These are phyloP conservation scores for Tillandsia leiboldiana DNA, from an alignment of 176 grass and related monocot species.

Conservation along the genomic window DNA sequence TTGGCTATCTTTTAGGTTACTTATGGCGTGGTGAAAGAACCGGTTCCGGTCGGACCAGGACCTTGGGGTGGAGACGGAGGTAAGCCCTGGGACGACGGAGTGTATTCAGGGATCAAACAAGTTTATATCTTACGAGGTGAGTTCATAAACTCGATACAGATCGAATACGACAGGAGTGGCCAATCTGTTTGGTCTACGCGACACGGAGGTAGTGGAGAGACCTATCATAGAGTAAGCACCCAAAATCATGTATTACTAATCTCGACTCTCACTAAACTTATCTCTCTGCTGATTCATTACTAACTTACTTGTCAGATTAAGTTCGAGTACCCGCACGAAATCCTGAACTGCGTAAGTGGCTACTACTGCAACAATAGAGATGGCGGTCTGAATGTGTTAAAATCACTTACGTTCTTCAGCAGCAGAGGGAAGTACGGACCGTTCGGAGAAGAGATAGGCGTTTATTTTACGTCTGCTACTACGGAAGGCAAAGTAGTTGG, in stretches of 20 bases:
- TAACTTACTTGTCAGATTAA: conserved; percentile 46
- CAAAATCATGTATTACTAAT: neutral
- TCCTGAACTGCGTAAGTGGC: conserved; percentile 65
- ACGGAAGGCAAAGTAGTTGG: conserved; percentile 77
- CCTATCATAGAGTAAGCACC: conserved; percentile 52
- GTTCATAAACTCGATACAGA: conserved; percentile 68
- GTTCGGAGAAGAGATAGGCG: conserved; percentile 58
- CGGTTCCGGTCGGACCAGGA: conserved; percentile 57
- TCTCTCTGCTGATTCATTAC: neutral
- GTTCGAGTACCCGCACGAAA: conserved; percentile 76
- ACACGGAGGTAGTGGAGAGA: conserved; percentile 55
- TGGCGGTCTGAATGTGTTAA: conserved; percentile 38
- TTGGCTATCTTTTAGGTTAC: conserved; percentile 30
- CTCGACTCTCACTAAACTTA: neutral
- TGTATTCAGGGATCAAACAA: conserved; percentile 77
- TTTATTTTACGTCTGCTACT: conserved; percentile 58
- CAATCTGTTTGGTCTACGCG: conserved; percentile 79
- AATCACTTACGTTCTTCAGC: conserved; percentile 54
- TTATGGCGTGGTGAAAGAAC: conserved; percentile 67
- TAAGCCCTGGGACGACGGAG: conserved; percentile 75
- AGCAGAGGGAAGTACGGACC: conserved; percentile 80
- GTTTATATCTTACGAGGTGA: conserved; percentile 55
- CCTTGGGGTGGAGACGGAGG: conserved; percentile 91
- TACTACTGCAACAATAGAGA: conserved; percentile 48
- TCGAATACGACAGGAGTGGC: conserved; percentile 83